Conservation (phyloP, 1,284 basidiomycete genomes). For the Trametes versicolor region DNA sequence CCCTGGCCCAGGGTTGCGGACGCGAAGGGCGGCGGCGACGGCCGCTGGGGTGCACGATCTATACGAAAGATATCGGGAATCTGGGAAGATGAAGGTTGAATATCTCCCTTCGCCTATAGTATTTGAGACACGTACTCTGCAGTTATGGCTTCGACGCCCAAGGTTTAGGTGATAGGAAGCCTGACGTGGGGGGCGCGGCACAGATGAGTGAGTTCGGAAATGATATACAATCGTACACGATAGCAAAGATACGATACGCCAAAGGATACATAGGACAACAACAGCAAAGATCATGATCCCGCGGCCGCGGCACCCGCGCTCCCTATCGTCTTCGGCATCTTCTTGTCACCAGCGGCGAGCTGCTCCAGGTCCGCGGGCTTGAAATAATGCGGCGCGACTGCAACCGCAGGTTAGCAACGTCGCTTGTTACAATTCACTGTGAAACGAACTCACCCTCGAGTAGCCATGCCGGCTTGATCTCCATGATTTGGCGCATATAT, state of each 20-base stretch:
- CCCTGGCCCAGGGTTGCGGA: no score
- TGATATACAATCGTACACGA: slow-evolving; percentile 11
- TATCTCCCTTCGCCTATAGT: no score
- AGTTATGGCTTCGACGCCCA: no score
- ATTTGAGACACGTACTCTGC: no score
- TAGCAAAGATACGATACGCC: slow-evolving; percentile 6
- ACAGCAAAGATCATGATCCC: slow-evolving; percentile 11
- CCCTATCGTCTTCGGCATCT: slow-evolving; percentile 83
- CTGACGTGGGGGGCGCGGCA: no score
- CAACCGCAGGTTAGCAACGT: neutral
- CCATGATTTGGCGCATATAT: slow-evolving; percentile 95
- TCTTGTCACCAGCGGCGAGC: slow-evolving; percentile 83
- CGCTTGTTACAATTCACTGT: neutral
- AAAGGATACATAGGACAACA: neutral
- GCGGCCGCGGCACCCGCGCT: slow-evolving; percentile 33
- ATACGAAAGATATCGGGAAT: no score
- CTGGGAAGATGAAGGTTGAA: no score
- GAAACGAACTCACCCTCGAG: slow-evolving; percentile 75
- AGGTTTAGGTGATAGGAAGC: no score
- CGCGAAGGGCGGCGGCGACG: no score
- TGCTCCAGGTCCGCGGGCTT: slow-evolving; percentile 90
- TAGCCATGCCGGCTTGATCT: slow-evolving; percentile 95
- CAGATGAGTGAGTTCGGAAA: neutral
- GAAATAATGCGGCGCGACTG: slow-evolving; percentile 96
- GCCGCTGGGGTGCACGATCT: no score